Evolutionary conservation across 225 moss, liverwort and hornwort genomes (phyloP).

Genomic region (Thuidium tamariscinum): DNA sequence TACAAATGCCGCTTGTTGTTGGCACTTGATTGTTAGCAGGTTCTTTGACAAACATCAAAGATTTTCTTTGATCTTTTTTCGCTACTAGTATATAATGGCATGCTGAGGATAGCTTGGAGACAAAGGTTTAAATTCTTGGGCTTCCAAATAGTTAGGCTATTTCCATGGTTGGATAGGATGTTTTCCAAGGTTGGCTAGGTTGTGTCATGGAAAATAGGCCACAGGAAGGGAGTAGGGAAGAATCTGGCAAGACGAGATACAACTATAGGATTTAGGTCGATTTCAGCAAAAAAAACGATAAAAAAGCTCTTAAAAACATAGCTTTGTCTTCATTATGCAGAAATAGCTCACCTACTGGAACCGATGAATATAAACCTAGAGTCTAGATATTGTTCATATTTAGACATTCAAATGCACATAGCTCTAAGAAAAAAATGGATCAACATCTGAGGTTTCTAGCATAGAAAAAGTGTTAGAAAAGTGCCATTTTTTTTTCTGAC

Average conservation of each 20-base stretch:
- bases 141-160: background rate
- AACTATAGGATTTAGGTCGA: background rate
- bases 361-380: background rate
- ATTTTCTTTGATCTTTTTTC: background rate
- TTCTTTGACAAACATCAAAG: background rate
- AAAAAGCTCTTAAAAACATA: background rate
- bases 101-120: background rate
- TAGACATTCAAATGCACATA: background rate
- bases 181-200: background rate
- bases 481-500: background rate
- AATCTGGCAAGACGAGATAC: constrained; percentile 9
- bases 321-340: background rate
- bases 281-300: background rate
- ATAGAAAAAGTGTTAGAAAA: background rate
- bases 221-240: background rate
- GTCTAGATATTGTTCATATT: background rate
- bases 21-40: background rate
- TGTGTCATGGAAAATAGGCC: constrained; percentile 2
- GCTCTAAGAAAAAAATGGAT: background rate
- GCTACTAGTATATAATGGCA: background rate
- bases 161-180: background rate
- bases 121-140: background rate
- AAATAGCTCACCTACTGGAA: background rate
- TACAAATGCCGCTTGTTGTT: background rate
- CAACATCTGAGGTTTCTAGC: background rate